Base-by-base conservation (phyloP, 1,139 yeast genomes). In the Geotrichum phurueaensis region DNA sequence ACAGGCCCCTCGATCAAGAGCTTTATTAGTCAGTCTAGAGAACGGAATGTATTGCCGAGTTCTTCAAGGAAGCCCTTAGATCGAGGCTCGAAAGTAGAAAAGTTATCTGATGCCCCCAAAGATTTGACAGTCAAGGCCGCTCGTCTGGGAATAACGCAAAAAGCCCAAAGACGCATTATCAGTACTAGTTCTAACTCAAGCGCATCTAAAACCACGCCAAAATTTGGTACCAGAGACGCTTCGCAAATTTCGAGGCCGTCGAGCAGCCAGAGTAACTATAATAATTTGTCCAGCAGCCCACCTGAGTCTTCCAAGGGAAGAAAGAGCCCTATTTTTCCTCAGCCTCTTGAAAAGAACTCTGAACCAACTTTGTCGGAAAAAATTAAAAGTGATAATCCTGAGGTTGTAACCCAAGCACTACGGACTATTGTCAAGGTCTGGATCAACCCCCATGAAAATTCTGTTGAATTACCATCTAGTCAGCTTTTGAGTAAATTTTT, bases 141-240 rank as follows among this genome's bases (percentile, higher is more conserved):
- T 15, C 50, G 61, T 10, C 36, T 59, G 48, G 61, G 61, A 15
- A n/a, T 55, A 22, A 43, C 60, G 2, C 60, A 58, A 51, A 54
- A 54, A 18, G 60, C 55, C 29, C 60, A 53, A 22, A 43, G 58
- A 45, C 57, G 60, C 36, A 50, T 49, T 22, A 33, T 49, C 3
- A 25, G 20, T 9, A 27, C 25, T 27, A 18, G 48, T 27, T 54
- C 57, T 22, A 36, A 45, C 25, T 18, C 22, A n/a, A 47, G 36
- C 12, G 43, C 10, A 10, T 18, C 45, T 6, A 36, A 25, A 9
- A n/a, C 39, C 15, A 39, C 45, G 18, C 39, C 27, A 29, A 54
- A 54, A 25, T 18, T 36, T 29, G 51, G 45, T 45, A 25, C n/a
- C 13, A 25, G 57, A 18, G 57, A 54, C n/a, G 10, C 18, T n/a